phyloP scores from a whole-genome alignment of 176 grass and related monocot species.

The Oryza longistaminata region DNA sequence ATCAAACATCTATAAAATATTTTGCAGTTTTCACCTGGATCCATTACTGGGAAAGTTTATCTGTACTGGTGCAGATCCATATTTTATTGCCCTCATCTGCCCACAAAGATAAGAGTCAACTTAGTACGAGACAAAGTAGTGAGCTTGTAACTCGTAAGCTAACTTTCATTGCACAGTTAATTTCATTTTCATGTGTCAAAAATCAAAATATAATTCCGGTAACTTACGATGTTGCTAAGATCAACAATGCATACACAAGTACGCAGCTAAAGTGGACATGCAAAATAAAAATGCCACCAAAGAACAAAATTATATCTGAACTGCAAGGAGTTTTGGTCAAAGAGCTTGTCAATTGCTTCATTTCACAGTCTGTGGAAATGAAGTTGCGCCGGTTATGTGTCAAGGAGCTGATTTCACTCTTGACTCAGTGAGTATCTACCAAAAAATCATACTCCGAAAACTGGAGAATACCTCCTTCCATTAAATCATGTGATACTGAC shows the following conservation, averaged over 20 bases:
- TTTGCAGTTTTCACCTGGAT: conserved; percentile 38
- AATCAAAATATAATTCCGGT: neutral
- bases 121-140: neutral
- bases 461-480: neutral
- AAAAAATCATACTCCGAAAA: neutral
- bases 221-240: neutral
- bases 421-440: neutral
- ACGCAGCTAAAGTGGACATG: neutral
- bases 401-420: neutral
- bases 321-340: neutral
- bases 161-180: neutral
- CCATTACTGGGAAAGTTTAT: conserved; percentile 35
- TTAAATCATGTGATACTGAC: neutral
- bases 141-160: neutral
- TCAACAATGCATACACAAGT: neutral
- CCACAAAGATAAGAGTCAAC: conserved; percentile 13
- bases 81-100: conserved; percentile 63
- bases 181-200: neutral
- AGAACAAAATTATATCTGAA: neutral
- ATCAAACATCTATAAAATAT: conserved; percentile 7
- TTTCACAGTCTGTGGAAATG: neutral
- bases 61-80: conserved; percentile 47
- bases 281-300: neutral
- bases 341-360: neutral
- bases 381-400: neutral